Evolutionary conservation across 108 stramenopile genomes (phyloP), one percentile per base, ranked within the genome.

Genomic region (Seminavis robusta): DNA sequence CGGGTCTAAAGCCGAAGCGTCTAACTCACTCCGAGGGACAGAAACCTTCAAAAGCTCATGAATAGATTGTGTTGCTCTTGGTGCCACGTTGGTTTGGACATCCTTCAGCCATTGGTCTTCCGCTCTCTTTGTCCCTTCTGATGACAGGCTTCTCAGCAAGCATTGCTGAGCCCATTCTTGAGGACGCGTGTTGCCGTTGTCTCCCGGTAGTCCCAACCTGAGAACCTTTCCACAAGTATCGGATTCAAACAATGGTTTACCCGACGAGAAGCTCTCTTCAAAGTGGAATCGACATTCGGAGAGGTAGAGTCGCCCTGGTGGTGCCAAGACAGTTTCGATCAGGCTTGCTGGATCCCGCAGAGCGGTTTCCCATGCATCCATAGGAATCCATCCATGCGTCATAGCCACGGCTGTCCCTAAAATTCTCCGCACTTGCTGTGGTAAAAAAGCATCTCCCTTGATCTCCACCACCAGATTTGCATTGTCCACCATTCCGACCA

Each of bases 321-420:
- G 77, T 23, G 73, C 79, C 30, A 74, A 50, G 0, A 74, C 83
- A 28, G 73, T 61, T 51, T 67, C 44, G 36, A 80, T 55, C 38
- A 66, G 63, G 11, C 66, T 29, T 57, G 63, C 66, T 45, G 37
- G 21, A 16, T 56, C 42, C 15, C 60, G 23, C 6, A 74, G 79
- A 3, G 81, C 72, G n/a, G 57, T 26, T 8, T 70, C 72, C 34
- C 82, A 68, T 45, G 75, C 73, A 37, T 71, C 61, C 2, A 2
- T 7, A 1, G 87, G 83, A 6, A 84, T 47, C 83, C 83, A 88
- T 16, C 63, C 78, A 50, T 84, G 77, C 2, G 79, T 52, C 38
- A 80, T 72, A 3, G 76, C 83, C 11, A 88, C 61, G 16, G 72
- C 47, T 17, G 80, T 48, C 21, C 73, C 77, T 0, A 84, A 52